Conservation (phyloP, 495 filamentous ascomycete species). For the Penicillium mononematosum region DNA sequence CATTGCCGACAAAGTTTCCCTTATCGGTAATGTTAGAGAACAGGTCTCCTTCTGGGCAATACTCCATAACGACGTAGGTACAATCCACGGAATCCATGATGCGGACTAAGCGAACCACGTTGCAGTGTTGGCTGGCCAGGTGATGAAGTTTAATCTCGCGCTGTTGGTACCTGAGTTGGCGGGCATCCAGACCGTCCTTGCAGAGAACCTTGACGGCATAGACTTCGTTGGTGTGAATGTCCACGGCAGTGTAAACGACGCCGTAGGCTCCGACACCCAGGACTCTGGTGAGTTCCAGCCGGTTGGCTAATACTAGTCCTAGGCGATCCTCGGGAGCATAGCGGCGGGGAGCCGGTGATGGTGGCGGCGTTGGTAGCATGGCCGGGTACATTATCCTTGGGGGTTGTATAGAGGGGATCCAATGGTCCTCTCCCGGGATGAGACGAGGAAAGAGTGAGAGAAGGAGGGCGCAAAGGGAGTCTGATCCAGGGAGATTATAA, state of each 20-base stretch:
- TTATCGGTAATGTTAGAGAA: conserved; percentile 97
- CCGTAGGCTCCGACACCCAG: conserved; percentile 95
- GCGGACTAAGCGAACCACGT: conserved; percentile 90
- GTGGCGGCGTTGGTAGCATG: conserved; percentile 63
- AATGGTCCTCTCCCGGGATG: conserved; percentile 6
- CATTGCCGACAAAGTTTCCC: conserved; percentile 89
- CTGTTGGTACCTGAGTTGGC: conserved; percentile 87
- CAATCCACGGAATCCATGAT: conserved; percentile 92
- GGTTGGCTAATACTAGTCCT: conserved; percentile 78
- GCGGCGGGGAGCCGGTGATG: conserved; percentile 51
- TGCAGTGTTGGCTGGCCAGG: conserved; percentile 80
- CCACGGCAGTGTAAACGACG: conserved; percentile 91
- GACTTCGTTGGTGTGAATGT: conserved; percentile 73
- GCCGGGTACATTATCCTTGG: conserved; percentile 41
- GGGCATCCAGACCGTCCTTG: conserved; percentile 83
- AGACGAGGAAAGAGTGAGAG: conserved; percentile 6
- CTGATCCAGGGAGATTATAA: conserved; percentile 11
- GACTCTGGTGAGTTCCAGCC: conserved; percentile 79
- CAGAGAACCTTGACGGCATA: conserved; percentile 98
- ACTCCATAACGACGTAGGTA: conserved; percentile 96
- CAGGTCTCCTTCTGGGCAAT: conserved; percentile 94
- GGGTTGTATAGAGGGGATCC: conserved; percentile 23
- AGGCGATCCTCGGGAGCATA: conserved; percentile 78
- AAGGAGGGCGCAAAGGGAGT: background rate
- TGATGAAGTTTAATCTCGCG: conserved; percentile 92